Evolutionary conservation across 352 stramenopile species (phyloP).

Genomic region (Phytopythium boreale): DNA sequence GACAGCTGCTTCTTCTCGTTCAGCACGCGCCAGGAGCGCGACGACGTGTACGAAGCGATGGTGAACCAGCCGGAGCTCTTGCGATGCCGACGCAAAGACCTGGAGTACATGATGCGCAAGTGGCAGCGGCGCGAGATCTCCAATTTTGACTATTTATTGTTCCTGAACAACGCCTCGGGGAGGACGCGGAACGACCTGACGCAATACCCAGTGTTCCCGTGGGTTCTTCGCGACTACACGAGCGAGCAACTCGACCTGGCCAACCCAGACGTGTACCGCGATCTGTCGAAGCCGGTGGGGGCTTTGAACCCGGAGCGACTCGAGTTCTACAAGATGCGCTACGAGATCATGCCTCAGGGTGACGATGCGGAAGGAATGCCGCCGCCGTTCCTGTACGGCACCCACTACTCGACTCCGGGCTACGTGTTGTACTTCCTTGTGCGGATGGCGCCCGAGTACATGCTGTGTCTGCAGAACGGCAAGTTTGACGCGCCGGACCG

Average conservation of each 20-base stretch:
- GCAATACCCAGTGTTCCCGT: slow-evolving; percentile 97
- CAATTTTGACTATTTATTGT: slow-evolving; percentile 93
- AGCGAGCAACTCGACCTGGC: slow-evolving; percentile 74
- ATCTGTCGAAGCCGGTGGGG: slow-evolving; percentile 93
- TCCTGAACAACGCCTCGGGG: slow-evolving; percentile 82
- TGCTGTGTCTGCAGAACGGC: slow-evolving; percentile 95
- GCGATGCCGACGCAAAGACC: slow-evolving; percentile 39
- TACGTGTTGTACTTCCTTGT: slow-evolving; percentile 99
- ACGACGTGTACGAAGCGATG: slow-evolving; percentile 72
- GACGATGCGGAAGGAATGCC: slow-evolving; percentile 75
- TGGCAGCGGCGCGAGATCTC: slow-evolving; percentile 82
- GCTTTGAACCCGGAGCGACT: slow-evolving; percentile 89
- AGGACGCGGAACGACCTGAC: slow-evolving; percentile 85
- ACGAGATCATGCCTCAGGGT: slow-evolving; percentile 84
- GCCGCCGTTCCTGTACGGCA: slow-evolving; percentile 98
- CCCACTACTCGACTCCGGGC: slow-evolving; percentile 89
- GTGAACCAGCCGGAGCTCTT: slow-evolving; percentile 51
- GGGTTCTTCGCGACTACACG: slow-evolving; percentile 91
- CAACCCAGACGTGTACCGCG: slow-evolving; percentile 78
- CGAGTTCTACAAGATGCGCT: slow-evolving; percentile 86
- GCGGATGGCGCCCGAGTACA: slow-evolving; percentile 94
- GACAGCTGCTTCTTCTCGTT: slow-evolving; percentile 87
- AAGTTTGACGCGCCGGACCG: slow-evolving; percentile 98
- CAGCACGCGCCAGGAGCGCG: slow-evolving; percentile 47
- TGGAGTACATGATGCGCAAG: slow-evolving; percentile 60